Base-by-base conservation (phyloP, 1,284 basidiomycete species). In the Marasmius oreades region DNA sequence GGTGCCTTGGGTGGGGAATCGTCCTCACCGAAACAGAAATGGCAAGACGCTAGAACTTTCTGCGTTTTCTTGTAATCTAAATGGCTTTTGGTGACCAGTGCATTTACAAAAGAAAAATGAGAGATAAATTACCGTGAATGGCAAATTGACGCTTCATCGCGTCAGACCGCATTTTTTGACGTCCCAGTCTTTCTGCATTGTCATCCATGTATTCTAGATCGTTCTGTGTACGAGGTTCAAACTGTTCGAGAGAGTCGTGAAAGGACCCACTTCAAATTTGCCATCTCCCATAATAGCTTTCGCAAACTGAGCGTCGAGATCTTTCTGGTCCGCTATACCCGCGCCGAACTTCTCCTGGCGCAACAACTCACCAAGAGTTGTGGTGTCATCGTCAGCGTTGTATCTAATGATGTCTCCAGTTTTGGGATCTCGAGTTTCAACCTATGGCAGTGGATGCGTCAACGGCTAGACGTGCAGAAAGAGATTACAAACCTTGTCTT, bases 121-220 rank as follows among this genome's bases (percentile, higher is more conserved):
- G 28, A 37, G 18, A 46, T 8, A 36, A 51, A 50, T 51, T 61
- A 93, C 93, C 93, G 58, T 98, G 86, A 65, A 99, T 93, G 14
- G 97, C 97, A 70, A 98, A 99, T 62, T 95, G 91, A 36, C 96
- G 83, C 73, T 96, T 99, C 86, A 97, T 91, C 23, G 91, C 93
- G 68, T 98, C 97, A 11, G 87, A 87, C 58, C 94, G 91, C 91
- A 97, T 95, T 74, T 95, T 96, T 69, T 93, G 88, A 59, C 93
- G 79, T 31, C 92, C 94, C 0, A 99, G 80, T 62, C 86, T 88
- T 65, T 97, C 95, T 0, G 93, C 94, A 69, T 98, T 96, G 61
- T 98, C 95, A 63, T 99, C 97, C 62, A 98, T 90, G 65, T 98
- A 98, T 51, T 98, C 96, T 22, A 95, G 74, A 67, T 95, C 83